A percentile compares a stretch with the other conserved stretches of the same genome.
Evolutionary conservation across 1,284 basidiomycete species (phyloP).

Genomic region (Ustilago sp.): DNA sequence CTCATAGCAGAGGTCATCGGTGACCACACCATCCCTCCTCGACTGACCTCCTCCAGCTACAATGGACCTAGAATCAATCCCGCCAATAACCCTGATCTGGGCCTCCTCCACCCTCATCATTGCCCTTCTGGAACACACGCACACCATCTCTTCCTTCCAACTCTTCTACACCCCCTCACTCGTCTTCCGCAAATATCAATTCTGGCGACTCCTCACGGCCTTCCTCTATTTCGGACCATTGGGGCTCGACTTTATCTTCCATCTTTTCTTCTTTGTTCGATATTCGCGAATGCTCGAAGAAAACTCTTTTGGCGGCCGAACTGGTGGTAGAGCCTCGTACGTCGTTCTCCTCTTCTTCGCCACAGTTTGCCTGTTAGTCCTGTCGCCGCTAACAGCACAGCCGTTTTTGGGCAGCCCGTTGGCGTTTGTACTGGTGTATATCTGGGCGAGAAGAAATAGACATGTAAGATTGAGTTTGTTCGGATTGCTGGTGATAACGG

Average conservation of each 20-base stretch:
- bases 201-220: slow-evolving; percentile 88
- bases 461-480: slow-evolving; percentile 94
- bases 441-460: slow-evolving; percentile 95
- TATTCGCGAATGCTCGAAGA: slow-evolving; percentile 96
- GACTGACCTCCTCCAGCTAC: not conserved
- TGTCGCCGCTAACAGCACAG: slow-evolving; percentile 69
- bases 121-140: slow-evolving; percentile 59
- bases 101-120: slow-evolving; percentile 45
- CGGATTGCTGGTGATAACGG: slow-evolving; percentile 91
- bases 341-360: slow-evolving; percentile 87
- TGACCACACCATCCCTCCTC: not conserved
- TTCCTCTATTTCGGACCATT: slow-evolving; percentile 96
- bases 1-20: not conserved
- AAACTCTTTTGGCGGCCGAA: slow-evolving; percentile 86
- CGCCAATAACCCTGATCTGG: slow-evolving; percentile 65
- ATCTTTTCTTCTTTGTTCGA: slow-evolving; percentile 98
- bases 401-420: slow-evolving; percentile 53
- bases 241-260: slow-evolving; percentile 88
- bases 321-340: slow-evolving; percentile 84
- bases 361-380: slow-evolving; percentile 75
- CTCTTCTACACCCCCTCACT: slow-evolving; percentile 63
- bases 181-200: slow-evolving; percentile 72
- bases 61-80: slow-evolving; percentile 65
- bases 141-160: slow-evolving; percentile 57
- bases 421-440: slow-evolving; percentile 83